A percentile compares a stretch with the other conserved stretches of the same genome.
These are phyloP conservation scores for Nakazawaea ernobii DNA, from an alignment of 805 yeast species.

Conservation along the genomic window DNA sequence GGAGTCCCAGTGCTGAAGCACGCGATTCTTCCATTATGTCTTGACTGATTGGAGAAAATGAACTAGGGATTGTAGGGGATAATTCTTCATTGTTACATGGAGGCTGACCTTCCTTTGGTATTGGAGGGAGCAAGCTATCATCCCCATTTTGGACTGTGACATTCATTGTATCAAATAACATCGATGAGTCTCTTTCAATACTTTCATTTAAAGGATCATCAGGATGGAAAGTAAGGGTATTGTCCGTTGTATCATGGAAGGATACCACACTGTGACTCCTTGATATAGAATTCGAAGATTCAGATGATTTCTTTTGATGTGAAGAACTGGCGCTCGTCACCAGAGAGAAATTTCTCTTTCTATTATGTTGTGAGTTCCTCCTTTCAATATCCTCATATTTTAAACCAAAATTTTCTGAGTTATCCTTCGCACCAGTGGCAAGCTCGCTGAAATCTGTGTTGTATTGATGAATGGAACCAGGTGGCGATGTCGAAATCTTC, in stretches of 20 bases:
- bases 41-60: conserved; percentile 1
- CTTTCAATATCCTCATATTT: conserved; percentile 8
- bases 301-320: background rate
- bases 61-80: conserved; percentile 6
- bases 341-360: conserved; percentile 9
- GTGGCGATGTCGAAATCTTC: background rate
- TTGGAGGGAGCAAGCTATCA: conserved; percentile 7
- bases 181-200: background rate
- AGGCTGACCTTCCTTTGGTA: conserved; percentile 4
- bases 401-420: background rate
- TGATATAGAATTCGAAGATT: background rate
- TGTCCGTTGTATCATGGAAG: conserved; percentile 3
- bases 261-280: conserved; percentile 1
- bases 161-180: background rate
- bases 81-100: conserved; percentile 10
- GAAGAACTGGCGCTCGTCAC: conserved; percentile 1
- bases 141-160: background rate
- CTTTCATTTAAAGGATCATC: background rate
- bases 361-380: background rate
- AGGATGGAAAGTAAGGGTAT: background rate
- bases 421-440: too few species aligned
- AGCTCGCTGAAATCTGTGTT: background rate
- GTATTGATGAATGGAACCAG: background rate
- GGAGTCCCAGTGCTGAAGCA: background rate
- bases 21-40: background rate